These are phyloP conservation scores for Amesomyces nigricolor DNA, from an alignment of 2,329 filamentous ascomycete species.

Conservation along the genomic window DNA sequence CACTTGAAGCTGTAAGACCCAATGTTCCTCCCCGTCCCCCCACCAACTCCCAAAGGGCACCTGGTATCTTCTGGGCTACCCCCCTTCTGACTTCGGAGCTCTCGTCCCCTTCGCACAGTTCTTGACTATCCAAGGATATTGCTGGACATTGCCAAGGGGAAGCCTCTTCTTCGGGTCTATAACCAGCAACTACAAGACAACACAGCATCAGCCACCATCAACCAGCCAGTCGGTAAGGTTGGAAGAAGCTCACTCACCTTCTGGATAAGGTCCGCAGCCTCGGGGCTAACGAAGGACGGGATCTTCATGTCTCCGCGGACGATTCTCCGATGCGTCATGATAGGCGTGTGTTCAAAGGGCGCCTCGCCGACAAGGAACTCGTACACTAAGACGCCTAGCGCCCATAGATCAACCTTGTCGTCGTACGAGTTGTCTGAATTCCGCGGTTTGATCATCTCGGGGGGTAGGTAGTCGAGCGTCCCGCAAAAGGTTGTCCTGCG, in stretches of 20 bases:
- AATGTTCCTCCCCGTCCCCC: too few species aligned
- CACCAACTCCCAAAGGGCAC: too few species aligned
- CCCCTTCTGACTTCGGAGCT: constrained; percentile 33
- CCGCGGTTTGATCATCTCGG: constrained; percentile 90
- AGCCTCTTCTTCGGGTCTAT: constrained; percentile 92
- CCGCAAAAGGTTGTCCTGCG: constrained; percentile 92
- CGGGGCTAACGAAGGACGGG: constrained; percentile 81
- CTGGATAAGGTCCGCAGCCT: constrained; percentile 89
- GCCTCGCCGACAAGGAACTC: constrained; percentile 95
- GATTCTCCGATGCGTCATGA: constrained; percentile 92
- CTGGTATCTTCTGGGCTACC: too few species aligned
- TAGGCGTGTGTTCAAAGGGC: constrained; percentile 90
- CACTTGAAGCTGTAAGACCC: too few species aligned
- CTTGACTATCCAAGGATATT: constrained; percentile 97
- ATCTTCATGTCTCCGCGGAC: constrained; percentile 85
- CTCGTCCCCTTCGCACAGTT: constrained; percentile 70
- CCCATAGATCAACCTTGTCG: constrained; percentile 96
- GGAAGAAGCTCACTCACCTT: constrained; percentile 47
- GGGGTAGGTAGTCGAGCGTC: constrained; percentile 93
- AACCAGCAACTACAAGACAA: constrained; percentile 62
- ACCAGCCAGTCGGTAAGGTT: constrained; percentile 14
- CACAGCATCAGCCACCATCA: constrained; percentile 1
- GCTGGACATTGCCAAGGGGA: constrained; percentile 78
- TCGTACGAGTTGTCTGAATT: constrained; percentile 81
- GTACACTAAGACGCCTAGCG: constrained; percentile 87